phyloP scores from a whole-genome alignment of 768 basidiomycete genomes.

The Leucogyrophana mollusca region DNA sequence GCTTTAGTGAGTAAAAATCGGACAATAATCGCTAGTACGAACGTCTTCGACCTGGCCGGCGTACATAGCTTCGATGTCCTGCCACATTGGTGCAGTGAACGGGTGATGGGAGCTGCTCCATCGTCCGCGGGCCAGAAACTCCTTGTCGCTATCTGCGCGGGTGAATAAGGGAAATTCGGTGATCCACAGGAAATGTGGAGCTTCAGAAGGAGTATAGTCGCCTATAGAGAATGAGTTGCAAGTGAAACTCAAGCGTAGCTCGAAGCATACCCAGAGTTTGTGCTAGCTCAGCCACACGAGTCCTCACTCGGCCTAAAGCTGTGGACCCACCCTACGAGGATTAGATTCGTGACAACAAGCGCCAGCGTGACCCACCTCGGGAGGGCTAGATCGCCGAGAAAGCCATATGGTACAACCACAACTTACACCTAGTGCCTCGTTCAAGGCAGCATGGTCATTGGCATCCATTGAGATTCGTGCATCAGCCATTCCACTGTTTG shows the following conservation, averaged over 20 bases:
- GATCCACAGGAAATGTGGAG: slow-evolving; percentile 90
- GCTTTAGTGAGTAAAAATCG: not conserved
- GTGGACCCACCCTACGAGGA: slow-evolving; percentile 79
- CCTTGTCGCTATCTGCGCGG: slow-evolving; percentile 83
- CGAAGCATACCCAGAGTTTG: slow-evolving; percentile 53
- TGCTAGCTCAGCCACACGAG: slow-evolving; percentile 65
- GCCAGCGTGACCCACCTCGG: slow-evolving; percentile 44
- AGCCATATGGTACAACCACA: slow-evolving; percentile 61
- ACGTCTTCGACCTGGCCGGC: slow-evolving; percentile 62
- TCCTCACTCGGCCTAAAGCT: slow-evolving; percentile 67
- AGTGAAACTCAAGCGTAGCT: slow-evolving; percentile 2
- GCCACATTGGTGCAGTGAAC: slow-evolving; percentile 93
- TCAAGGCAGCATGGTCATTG: slow-evolving; percentile 33
- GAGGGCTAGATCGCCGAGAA: slow-evolving; percentile 44
- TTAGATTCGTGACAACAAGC: slow-evolving; percentile 16
- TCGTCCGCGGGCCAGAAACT: slow-evolving; percentile 78
- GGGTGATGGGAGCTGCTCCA: slow-evolving; percentile 96
- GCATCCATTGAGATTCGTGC: slow-evolving; percentile 16
- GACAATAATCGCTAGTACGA: slow-evolving; percentile 17
- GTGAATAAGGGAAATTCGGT: slow-evolving; percentile 96
- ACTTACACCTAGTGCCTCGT: slow-evolving; percentile 41
- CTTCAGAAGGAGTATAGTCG: slow-evolving; percentile 49
- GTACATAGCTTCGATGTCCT: slow-evolving; percentile 80
- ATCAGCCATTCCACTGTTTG: slow-evolving; percentile 29
- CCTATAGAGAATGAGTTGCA: slow-evolving; percentile 38